Evolutionary conservation across 768 basidiomycete species (phyloP).

Genomic region (Phaeolepiota aurea): DNA sequence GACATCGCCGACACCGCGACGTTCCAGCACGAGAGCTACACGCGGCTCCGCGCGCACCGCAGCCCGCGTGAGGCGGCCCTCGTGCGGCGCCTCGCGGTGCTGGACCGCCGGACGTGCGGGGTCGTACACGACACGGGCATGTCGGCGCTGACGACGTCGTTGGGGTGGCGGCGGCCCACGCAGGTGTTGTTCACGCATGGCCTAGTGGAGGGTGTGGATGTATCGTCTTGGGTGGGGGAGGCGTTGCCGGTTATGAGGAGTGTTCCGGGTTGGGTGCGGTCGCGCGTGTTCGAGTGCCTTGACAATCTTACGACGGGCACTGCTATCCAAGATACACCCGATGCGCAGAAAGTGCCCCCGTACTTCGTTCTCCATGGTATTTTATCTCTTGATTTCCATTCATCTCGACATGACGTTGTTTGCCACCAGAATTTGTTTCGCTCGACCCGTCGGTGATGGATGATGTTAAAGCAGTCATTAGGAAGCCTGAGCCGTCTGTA

Average conservation of each 20-base stretch:
- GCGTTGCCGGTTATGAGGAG: constrained; percentile 10
- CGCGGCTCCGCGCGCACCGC: constrained; percentile 31
- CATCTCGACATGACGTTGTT: background rate
- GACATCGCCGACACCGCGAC: constrained; percentile 33
- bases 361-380: constrained; percentile 35
- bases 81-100: constrained; percentile 29
- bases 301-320: constrained; percentile 1
- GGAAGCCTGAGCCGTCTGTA: constrained; percentile 3
- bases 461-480: background rate
- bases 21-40: constrained; percentile 34
- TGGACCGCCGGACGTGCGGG: constrained; percentile 35
- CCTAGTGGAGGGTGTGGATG: constrained; percentile 9
- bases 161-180: constrained; percentile 21
- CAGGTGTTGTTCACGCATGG: constrained; percentile 23
- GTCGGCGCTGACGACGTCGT: constrained; percentile 20
- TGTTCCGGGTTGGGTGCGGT: constrained; percentile 28
- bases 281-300: constrained; percentile 20
- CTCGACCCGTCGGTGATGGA: background rate
- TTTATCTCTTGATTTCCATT: constrained; percentile 1
- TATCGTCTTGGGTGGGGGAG: constrained; percentile 16
- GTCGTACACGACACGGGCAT: constrained; percentile 24
- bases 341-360: constrained; percentile 22
- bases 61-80: constrained; percentile 34
- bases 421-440: background rate
- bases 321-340: constrained; percentile 2